phyloP scores from a whole-genome alignment of 2,329 filamentous ascomycete genomes.

The Fonsecaea erecta region DNA sequence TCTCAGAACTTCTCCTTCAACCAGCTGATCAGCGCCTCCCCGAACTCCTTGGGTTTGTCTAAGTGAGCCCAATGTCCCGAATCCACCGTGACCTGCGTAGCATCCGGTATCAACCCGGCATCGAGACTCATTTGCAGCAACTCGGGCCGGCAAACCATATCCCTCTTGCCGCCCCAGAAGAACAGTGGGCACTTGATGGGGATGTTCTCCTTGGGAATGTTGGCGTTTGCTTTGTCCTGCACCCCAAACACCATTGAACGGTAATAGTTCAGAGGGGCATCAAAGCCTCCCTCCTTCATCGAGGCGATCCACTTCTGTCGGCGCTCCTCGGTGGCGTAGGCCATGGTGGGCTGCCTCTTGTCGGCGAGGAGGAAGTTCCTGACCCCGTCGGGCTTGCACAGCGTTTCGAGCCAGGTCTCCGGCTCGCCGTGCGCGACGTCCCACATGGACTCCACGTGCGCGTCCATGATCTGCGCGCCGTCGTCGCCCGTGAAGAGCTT shows the following conservation, averaged over 20 bases:
- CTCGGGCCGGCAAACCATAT: constrained; percentile 23
- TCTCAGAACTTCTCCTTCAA: constrained; percentile 21
- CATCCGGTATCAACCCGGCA: constrained; percentile 24
- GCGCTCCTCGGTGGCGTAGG: constrained; percentile 43
- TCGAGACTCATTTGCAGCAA: constrained; percentile 13
- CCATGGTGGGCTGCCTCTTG: constrained; percentile 39
- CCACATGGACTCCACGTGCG: constrained; percentile 49
- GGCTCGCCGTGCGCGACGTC: constrained; percentile 43
- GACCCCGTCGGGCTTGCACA: constrained; percentile 46
- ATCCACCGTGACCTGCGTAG: constrained; percentile 21
- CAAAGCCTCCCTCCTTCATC: constrained; percentile 27
- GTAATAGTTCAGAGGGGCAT: constrained; percentile 27
- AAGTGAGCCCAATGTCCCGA: constrained; percentile 30
- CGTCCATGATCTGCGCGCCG: constrained; percentile 44
- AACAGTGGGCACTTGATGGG: constrained; percentile 25
- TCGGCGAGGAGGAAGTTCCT: constrained; percentile 38
- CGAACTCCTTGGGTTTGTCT: constrained; percentile 26
- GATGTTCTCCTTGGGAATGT: constrained; percentile 18
- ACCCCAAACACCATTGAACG: constrained; percentile 13
- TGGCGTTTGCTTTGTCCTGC: constrained; percentile 23
- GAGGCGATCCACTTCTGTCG: constrained; percentile 42
- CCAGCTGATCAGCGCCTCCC: constrained; percentile 24
- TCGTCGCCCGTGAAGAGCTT: constrained; percentile 51
- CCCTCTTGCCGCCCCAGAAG: constrained; percentile 25
- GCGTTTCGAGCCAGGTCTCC: constrained; percentile 41